Base-by-base conservation (phyloP, 805 yeast genomes). In the Saccharomycopsis olivae region DNA sequence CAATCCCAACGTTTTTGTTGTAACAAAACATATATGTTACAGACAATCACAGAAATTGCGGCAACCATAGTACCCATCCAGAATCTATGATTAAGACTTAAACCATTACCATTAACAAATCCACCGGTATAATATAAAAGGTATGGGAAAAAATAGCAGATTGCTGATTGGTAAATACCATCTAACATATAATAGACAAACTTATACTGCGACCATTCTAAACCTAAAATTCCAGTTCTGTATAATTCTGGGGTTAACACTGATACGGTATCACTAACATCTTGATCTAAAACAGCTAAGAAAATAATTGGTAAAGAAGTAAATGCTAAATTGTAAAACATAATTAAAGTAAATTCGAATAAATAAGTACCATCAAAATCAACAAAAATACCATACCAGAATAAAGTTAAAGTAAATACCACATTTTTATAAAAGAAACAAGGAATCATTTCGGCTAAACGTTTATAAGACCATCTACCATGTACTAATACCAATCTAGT, bases 1-100 rank as follows among this genome's bases (percentile, higher is more conserved):
- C 81, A 75, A 58, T 83, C 94, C 94, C 94, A 84, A 48, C 87
- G 61, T 46, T 66, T 68, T 59, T 80, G 88, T 51, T 75, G 79
- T 44, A 78, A 56, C 49, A 82, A 51, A 24, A 84, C 77, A 57
- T 75, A 80, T 14, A 75, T 44, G 59, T 84, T 73, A 58, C 84
- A 75, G 1, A 83, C 64, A 19, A 76, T 58, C 38, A 79, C 81
- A 8, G 83, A 65, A 38, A 79, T 69, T 29, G 72, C 66, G 10
- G 77, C 71, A 27, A 71, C 75, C 44, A 71, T 65, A 15, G 73
- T 66, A 51, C 94, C 94, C 51, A 82, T 62, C 71, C 82, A 76
- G 56, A 73, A 81, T 33, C 88, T 62, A 50, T 78, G 84, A 53
- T 78, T 78, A 16, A 78, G 57, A 2, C 66, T 58, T 41, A 68